Evolutionary conservation across 306 rosid genomes (phyloP).

Genomic region (Sindora glabra): DNA sequence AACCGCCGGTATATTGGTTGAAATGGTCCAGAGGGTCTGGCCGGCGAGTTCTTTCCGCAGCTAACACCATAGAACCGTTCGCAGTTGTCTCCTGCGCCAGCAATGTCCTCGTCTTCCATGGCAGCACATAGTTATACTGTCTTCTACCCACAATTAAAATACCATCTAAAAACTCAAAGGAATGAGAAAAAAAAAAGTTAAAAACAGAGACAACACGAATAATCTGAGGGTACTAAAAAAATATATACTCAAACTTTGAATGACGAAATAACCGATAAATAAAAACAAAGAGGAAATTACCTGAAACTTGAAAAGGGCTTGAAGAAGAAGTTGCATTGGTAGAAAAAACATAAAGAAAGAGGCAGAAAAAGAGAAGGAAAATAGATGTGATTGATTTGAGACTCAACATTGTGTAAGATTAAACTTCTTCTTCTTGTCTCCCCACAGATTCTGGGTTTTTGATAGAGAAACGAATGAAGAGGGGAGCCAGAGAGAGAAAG

Average conservation of each 20-base stretch:
- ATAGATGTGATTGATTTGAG: slow-evolving; percentile 8
- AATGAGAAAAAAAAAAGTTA: background rate
- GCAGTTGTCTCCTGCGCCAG: slow-evolving; percentile 11
- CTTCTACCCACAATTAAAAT: slow-evolving; percentile 14
- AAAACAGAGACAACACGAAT: background rate
- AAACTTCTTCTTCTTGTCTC: slow-evolving; percentile 9
- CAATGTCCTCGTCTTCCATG: slow-evolving; percentile 51
- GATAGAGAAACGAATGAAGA: background rate
- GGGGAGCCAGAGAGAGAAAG: background rate
- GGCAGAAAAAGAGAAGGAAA: slow-evolving; percentile 2
- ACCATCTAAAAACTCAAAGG: slow-evolving; percentile 12
- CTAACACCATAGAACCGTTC: slow-evolving; percentile 51
- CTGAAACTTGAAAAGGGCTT: slow-evolving; percentile 5
- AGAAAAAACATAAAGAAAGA: slow-evolving; percentile 12
- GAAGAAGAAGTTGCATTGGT: slow-evolving; percentile 6
- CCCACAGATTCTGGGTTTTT: slow-evolving; percentile 20
- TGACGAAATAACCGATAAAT: background rate
- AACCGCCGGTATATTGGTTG: slow-evolving; percentile 54
- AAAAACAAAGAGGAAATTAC: background rate
- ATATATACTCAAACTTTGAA: no score
- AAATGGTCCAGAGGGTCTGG: slow-evolving; percentile 42
- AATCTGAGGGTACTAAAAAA: no score
- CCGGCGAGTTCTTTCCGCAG: slow-evolving; percentile 43
- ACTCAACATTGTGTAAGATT: slow-evolving; percentile 33
- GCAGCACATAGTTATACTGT: slow-evolving; percentile 5